These are phyloP conservation scores for Candida ortonii DNA, from an alignment of 805 yeast genomes.

Conservation along the genomic window DNA sequence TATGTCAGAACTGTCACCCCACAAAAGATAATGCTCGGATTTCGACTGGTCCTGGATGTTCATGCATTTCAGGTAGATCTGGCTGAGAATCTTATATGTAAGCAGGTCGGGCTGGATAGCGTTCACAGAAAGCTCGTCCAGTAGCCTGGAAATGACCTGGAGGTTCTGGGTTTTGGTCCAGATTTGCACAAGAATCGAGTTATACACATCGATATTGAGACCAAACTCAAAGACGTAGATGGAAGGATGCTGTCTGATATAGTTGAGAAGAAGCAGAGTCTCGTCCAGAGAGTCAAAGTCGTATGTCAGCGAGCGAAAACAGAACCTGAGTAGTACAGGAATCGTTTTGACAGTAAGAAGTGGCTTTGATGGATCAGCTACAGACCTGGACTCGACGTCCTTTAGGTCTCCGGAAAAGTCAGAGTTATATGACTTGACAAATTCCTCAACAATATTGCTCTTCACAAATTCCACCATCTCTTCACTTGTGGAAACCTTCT, in stretches of 20 bases:
- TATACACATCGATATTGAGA: conserved; percentile 31
- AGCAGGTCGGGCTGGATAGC: conserved; percentile 31
- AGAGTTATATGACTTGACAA: conserved; percentile 4
- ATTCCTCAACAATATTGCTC: conserved; percentile 19
- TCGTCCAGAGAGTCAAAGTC: conserved; percentile 31
- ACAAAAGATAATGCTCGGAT: conserved; percentile 28
- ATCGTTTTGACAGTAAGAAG: conserved; percentile 23
- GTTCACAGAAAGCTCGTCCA: conserved; percentile 30
- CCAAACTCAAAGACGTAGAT: conserved; percentile 33
- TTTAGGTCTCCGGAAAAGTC: conserved; percentile 5
- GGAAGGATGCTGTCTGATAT: conserved; percentile 27
- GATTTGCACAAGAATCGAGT: conserved; percentile 23
- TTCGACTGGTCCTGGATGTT: conserved; percentile 17
- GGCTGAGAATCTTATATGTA: conserved; percentile 26
- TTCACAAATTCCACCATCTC: conserved; percentile 23
- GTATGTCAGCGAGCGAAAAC: conserved; percentile 29
- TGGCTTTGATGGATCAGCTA: conserved; percentile 22
- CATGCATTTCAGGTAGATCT: conserved; percentile 31
- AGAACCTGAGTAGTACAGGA: conserved; percentile 27
- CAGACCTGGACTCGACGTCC: conserved; percentile 10
- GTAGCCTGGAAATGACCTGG: conserved; percentile 20
- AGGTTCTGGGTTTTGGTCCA: conserved; percentile 31
- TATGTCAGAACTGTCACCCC: conserved; percentile 29
- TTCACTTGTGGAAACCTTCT: conserved; percentile 17
- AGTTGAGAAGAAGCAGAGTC: conserved; percentile 20